Evolutionary conservation across 2,329 filamentous ascomycete genomes (phyloP), one percentile per base, ranked within the genome.

Genomic region (Clonostachys chloroleuca): DNA sequence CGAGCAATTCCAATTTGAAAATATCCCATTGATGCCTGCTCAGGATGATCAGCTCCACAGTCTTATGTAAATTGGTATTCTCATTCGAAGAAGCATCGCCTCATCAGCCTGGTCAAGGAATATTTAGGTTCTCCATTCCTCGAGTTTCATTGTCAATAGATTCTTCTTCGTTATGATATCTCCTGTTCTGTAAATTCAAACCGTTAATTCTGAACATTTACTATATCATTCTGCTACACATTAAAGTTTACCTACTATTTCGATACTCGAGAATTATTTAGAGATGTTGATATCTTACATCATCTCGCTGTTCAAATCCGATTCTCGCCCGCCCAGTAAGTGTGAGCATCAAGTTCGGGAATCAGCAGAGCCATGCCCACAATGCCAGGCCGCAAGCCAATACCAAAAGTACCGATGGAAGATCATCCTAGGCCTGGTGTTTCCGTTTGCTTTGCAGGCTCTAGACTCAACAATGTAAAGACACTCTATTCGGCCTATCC

Each of bases 401-500:
- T 57, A 9, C 59, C 61, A 6, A 55, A 63, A 52, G 12, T 74
- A 85, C 56, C 70, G 83, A 44, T 78, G 70, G 71, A 86, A 78
- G 56, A 59, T 87, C 12, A 74, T 86, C 37, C 49, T 75, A 2
- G 80, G 82, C 4, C 68, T 87, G 1, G 60, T 81, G 6, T 64
- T 81, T 3, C 83, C 84, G 0, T 86, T 80, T 56, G 74, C 80
- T 9, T 69, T 86, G 0, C 77, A 84, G 49, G 75, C 80, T 4
- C 69, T 87, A 2, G 83, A 88, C 58, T 68, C 79, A 2, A 87
- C 84, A 1, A 84, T 87, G 67, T 68, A 58, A 36, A 60, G 37
- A 35, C 16, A 20, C 20, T 6, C 24, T 37, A 30, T 10, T 30
- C 24, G 9, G 10, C 3, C 24, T 9, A 30, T 30, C 24, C 30